Percentiles rank a stretch among this genome's conserved stretches.
Conservation (phyloP, 768 basidiomycete genomes). For the Guyanaporus albipodus region DNA sequence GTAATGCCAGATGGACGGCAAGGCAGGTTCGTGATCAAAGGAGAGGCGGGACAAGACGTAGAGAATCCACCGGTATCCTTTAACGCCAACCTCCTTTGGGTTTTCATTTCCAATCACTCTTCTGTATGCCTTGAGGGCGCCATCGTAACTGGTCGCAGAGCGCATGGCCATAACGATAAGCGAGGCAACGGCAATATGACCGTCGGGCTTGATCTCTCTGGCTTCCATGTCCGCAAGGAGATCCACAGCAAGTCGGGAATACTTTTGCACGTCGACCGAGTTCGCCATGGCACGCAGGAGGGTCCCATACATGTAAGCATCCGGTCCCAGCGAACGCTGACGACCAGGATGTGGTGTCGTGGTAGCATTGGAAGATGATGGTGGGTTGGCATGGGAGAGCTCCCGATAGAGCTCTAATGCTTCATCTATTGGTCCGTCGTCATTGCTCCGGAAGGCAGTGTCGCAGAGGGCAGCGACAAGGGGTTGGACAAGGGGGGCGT, state of each 20-base stretch:
- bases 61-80: conserved; percentile 62
- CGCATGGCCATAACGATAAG: conserved; percentile 67
- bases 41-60: conserved; percentile 57
- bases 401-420: conserved; percentile 55
- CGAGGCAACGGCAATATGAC: conserved; percentile 44
- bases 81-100: conserved; percentile 43
- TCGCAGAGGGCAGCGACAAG: conserved; percentile 51
- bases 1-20: conserved; percentile 50
- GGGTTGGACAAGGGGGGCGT: conserved; percentile 50
- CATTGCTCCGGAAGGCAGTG: conserved; percentile 30
- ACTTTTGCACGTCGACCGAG: conserved; percentile 45
- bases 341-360: conserved; percentile 19
- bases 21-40: conserved; percentile 39
- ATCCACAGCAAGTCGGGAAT: conserved; percentile 42
- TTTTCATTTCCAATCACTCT: conserved; percentile 29
- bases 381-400: conserved; percentile 35
- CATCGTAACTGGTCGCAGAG: conserved; percentile 45
- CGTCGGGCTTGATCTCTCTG: conserved; percentile 43
- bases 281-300: conserved; percentile 47
- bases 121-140: conserved; percentile 63
- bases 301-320: conserved; percentile 50
- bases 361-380: conserved; percentile 12
- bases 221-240: conserved; percentile 66
- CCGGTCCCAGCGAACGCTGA: conserved; percentile 42
- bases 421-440: conserved; percentile 44